Conservation (phyloP, 73 alveolate genomes). For the Symbiodinium pilosum region DNA sequence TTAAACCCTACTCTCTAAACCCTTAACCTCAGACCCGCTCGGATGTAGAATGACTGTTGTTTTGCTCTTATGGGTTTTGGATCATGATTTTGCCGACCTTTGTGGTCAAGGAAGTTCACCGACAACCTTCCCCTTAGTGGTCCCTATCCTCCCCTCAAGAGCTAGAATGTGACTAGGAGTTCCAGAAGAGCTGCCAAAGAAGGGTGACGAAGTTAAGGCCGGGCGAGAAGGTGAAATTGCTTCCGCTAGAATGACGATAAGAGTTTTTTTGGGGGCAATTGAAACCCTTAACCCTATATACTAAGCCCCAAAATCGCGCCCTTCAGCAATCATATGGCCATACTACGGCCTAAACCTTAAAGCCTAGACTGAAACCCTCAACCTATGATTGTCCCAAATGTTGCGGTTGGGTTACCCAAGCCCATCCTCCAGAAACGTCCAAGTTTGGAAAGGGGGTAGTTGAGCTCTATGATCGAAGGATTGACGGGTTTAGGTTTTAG, state of each 20-base stretch:
- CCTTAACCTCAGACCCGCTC: too few species aligned
- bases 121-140: too few species aligned
- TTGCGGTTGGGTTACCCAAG: background rate
- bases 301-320: background rate
- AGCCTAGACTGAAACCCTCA: background rate
- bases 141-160: too few species aligned
- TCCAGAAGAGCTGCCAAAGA: background rate
- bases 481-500: too few species aligned
- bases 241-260: background rate
- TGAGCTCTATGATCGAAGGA: too few species aligned
- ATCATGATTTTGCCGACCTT: too few species aligned
- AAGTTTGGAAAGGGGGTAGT: background rate
- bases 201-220: background rate
- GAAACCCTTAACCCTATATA: background rate
- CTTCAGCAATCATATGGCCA: too few species aligned
- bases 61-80: too few species aligned
- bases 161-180: background rate
- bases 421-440: background rate
- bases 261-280: background rate
- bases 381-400: background rate
- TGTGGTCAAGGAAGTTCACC: too few species aligned
- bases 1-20: too few species aligned
- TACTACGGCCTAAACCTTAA: background rate
- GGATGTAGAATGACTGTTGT: too few species aligned
- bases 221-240: background rate